Evolutionary conservation across 2,329 filamentous ascomycete genomes (phyloP).

Genomic region (Fusarium coffeatum): DNA sequence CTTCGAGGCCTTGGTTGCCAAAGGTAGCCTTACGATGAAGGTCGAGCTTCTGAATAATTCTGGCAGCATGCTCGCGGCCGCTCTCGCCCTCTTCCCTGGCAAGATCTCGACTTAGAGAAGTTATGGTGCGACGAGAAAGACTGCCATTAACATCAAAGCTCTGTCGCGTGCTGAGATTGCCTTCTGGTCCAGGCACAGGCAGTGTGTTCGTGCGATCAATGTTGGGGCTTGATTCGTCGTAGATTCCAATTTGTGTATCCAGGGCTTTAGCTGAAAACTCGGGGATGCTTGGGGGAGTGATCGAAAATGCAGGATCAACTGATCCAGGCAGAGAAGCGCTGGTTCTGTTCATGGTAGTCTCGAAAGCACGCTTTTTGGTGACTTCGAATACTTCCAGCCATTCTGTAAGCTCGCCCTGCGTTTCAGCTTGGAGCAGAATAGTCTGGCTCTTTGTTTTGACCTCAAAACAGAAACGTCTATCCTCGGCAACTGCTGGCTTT

Average conservation of each 20-base stretch:
- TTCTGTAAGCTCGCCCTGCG: slow-evolving; percentile 88
- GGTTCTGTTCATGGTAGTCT: slow-evolving; percentile 71
- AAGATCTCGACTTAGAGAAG: slow-evolving; percentile 60
- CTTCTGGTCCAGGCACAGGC: slow-evolving; percentile 70
- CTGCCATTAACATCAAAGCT: slow-evolving; percentile 76
- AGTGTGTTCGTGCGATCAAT: slow-evolving; percentile 74
- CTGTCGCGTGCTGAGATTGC: slow-evolving; percentile 64
- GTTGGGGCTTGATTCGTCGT: slow-evolving; percentile 58
- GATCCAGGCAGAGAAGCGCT: slow-evolving; percentile 60
- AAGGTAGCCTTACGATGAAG: slow-evolving; percentile 83
- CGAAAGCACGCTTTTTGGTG: slow-evolving; percentile 91
- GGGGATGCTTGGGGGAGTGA: slow-evolving; percentile 86
- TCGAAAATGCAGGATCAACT: slow-evolving; percentile 85
- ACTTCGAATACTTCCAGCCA: slow-evolving; percentile 96
- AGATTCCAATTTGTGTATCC: slow-evolving; percentile 71
- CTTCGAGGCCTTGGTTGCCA: slow-evolving; percentile 55
- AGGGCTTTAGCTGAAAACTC: slow-evolving; percentile 87
- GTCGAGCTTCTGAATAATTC: slow-evolving; percentile 94
- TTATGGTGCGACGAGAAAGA: slow-evolving; percentile 66
- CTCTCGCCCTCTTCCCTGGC: slow-evolving; percentile 78
- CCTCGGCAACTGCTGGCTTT: slow-evolving; percentile 89
- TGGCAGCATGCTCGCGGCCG: slow-evolving; percentile 81
- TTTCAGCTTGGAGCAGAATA: slow-evolving; percentile 91
- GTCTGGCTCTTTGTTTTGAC: slow-evolving; percentile 97
- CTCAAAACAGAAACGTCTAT: slow-evolving; percentile 96